These are phyloP conservation scores for Cadophora gregata DNA, from an alignment of 2,329 filamentous ascomycete species.

Conservation along the genomic window DNA sequence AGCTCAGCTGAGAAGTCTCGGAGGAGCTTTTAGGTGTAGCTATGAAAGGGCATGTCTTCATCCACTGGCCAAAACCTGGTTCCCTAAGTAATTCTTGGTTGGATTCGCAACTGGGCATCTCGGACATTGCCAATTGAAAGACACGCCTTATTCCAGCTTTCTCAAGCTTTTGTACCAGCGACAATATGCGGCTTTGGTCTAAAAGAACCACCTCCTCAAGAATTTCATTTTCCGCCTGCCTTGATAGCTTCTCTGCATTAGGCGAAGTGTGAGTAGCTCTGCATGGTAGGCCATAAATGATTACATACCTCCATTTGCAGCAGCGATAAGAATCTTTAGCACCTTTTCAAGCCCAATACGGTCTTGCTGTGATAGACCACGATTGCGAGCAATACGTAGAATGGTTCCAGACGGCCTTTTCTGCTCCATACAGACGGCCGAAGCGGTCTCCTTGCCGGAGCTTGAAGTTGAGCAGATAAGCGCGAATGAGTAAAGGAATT, in stretches of 20 bases:
- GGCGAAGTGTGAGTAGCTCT: conserved; percentile 12
- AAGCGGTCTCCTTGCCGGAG: conserved; percentile 17
- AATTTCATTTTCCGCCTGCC: conserved; percentile 12
- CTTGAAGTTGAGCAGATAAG: conserved; percentile 18
- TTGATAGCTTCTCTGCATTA: conserved; percentile 18
- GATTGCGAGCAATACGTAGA: conserved; percentile 12
- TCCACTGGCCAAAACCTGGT: conserved; percentile 12
- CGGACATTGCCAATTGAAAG: conserved; percentile 9
- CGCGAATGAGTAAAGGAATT: conserved; percentile 15
- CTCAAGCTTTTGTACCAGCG: conserved; percentile 17
- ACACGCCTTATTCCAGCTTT: conserved; percentile 13
- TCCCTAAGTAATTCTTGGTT: conserved; percentile 15
- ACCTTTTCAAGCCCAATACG: conserved; percentile 15
- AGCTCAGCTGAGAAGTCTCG: conserved; percentile 5
- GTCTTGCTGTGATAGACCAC: conserved; percentile 14
- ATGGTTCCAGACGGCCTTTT: conserved; percentile 15
- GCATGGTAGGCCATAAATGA: conserved; percentile 13
- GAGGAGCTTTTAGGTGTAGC: conserved; percentile 6
- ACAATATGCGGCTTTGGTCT: conserved; percentile 16
- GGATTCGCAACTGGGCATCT: conserved; percentile 5
- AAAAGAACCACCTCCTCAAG: conserved; percentile 15
- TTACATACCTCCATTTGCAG: conserved; percentile 15
- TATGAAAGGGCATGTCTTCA: conserved; percentile 16
- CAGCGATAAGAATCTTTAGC: conserved; percentile 15
- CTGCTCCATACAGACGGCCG: conserved; percentile 15